These are phyloP conservation scores for Nephelium lappaceum DNA, from an alignment of 345 rosid genomes.

Conservation along the genomic window DNA sequence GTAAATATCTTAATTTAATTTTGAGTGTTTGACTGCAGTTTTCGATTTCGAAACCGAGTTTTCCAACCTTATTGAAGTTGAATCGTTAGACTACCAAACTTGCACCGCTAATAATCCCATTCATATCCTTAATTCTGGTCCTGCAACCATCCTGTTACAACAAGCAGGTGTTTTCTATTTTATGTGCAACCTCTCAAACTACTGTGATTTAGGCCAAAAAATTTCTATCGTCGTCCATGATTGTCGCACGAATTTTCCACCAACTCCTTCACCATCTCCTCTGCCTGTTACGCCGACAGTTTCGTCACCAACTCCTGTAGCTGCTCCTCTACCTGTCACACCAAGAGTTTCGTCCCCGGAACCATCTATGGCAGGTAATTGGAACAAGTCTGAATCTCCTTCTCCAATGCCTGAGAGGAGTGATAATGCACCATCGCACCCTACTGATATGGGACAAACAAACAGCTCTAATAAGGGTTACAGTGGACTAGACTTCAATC, in stretches of 20 bases:
- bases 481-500: background rate
- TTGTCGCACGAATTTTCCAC: background rate
- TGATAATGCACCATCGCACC: background rate
- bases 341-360: background rate
- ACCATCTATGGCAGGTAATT: background rate
- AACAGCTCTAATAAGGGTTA: background rate
- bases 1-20: no score
- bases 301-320: slow-evolving; percentile 10
- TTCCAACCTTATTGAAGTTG: slow-evolving; percentile 44
- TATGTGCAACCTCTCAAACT: slow-evolving; percentile 47
- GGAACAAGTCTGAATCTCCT: background rate
- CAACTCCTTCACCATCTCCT: no score
- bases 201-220: slow-evolving; percentile 47
- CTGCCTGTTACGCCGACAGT: no score
- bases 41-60: slow-evolving; percentile 40
- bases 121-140: slow-evolving; percentile 25
- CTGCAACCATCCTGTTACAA: slow-evolving; percentile 26
- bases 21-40: slow-evolving; percentile 12
- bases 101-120: slow-evolving; percentile 37
- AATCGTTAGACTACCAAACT: slow-evolving; percentile 32
- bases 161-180: slow-evolving; percentile 39
- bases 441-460: background rate
- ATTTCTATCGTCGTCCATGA: slow-evolving; percentile 28
- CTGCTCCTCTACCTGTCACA: background rate
- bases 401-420: background rate